Evolutionary conservation across 352 stramenopile species (phyloP).

Genomic region (Thalassiosira exigua): DNA sequence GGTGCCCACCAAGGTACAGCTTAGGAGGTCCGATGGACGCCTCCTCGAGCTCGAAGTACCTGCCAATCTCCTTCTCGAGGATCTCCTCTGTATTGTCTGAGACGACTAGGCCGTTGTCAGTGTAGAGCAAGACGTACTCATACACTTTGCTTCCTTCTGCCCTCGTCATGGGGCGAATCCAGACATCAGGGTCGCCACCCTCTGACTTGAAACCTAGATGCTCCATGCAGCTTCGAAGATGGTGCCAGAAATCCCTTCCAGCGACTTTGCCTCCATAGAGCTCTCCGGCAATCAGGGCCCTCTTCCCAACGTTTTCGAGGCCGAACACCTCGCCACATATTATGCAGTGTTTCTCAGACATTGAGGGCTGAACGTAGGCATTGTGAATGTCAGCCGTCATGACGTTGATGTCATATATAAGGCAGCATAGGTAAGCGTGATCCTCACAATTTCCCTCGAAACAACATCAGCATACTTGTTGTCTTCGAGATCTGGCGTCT

Average conservation of each 20-base stretch:
- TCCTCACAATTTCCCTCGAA: too few species aligned
- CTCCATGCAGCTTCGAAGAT: constrained; percentile 52
- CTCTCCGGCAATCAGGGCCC: constrained; percentile 30
- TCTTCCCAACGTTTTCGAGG: constrained; percentile 33
- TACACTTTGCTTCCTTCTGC: constrained; percentile 32
- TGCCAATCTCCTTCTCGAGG: constrained; percentile 25
- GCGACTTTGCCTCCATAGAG: constrained; percentile 60
- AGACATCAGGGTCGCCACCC: constrained; percentile 61
- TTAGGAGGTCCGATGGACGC: constrained; percentile 47
- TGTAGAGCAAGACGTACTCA: constrained; percentile 56
- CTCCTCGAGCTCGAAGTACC: constrained; percentile 52
- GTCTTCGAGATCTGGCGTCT: too few species aligned
- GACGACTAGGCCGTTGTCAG: constrained; percentile 56
- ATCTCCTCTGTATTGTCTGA: constrained; percentile 34
- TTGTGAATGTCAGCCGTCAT: too few species aligned
- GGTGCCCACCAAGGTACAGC: constrained; percentile 60
- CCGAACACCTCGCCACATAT: too few species aligned
- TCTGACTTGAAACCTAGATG: constrained; percentile 41
- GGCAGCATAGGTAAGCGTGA: too few species aligned
- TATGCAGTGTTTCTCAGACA: too few species aligned
- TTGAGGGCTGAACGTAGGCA: too few species aligned
- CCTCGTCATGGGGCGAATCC: constrained; percentile 24
- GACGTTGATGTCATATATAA: too few species aligned
- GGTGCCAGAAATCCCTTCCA: constrained; percentile 36
- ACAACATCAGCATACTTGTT: too few species aligned